Conservation (phyloP, 164 flowering plant genomes). For the Buxus sempervirens region DNA sequence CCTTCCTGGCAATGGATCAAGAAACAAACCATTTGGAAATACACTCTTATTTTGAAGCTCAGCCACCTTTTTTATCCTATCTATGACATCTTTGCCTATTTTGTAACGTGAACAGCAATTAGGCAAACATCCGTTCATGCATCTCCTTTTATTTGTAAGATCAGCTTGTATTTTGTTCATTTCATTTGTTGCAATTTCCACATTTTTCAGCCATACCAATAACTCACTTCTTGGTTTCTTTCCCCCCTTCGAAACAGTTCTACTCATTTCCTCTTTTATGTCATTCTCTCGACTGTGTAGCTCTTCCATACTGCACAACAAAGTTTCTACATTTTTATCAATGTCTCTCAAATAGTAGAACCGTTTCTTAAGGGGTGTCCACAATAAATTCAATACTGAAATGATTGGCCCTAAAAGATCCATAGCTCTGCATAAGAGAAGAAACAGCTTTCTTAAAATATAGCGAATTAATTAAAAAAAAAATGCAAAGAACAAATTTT, state of each 20-base stretch:
- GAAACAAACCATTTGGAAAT: background rate
- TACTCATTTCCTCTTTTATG: background rate
- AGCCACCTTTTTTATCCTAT: background rate
- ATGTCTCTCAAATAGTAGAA: background rate
- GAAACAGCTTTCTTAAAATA: background rate
- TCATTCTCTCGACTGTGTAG: constrained; percentile 3
- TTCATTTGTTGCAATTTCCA: constrained; percentile 2
- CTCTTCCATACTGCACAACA: constrained; percentile 1
- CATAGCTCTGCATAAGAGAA: background rate
- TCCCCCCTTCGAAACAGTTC: background rate
- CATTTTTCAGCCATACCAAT: constrained; percentile 10
- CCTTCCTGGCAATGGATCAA: background rate
- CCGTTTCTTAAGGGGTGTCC: background rate
- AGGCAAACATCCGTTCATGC: constrained; percentile 5
- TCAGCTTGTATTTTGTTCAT: background rate
- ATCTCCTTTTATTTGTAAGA: background rate
- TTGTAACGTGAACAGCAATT: background rate
- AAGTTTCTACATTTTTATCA: constrained; percentile 1
- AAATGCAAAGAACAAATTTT: no score
- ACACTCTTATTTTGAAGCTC: constrained; percentile 4
- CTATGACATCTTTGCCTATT: background rate
- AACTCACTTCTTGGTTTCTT: constrained; percentile 4
- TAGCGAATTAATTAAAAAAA: background rate
- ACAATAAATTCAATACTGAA: background rate
- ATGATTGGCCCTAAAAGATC: background rate